These are phyloP conservation scores for Globisporangium nagaii DNA, from an alignment of 352 stramenopile species.

Conservation along the genomic window DNA sequence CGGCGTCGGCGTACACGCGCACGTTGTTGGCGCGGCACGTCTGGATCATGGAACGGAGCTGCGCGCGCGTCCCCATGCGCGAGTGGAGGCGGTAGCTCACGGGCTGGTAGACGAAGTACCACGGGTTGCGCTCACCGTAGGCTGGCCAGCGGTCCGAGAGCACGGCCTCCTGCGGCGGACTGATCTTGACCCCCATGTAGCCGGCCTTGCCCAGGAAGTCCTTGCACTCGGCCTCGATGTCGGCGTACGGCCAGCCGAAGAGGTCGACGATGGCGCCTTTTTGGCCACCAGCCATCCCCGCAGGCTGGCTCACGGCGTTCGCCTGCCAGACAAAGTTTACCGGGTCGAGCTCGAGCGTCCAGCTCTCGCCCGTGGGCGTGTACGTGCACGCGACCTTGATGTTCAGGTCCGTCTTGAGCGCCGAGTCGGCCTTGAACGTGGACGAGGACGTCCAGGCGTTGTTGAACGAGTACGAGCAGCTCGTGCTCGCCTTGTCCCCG, in stretches of 20 bases:
- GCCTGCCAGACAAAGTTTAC: slow-evolving; percentile 68
- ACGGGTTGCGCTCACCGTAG: slow-evolving; percentile 47
- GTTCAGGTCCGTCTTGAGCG: slow-evolving; percentile 22
- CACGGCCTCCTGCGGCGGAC: slow-evolving; percentile 52
- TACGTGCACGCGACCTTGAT: slow-evolving; percentile 26
- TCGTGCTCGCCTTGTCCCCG: slow-evolving; percentile 1
- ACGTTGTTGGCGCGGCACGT: slow-evolving; percentile 55
- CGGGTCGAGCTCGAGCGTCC: slow-evolving; percentile 41
- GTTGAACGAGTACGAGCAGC: slow-evolving; percentile 42
- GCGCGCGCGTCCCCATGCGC: slow-evolving; percentile 38
- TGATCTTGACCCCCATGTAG: slow-evolving; percentile 72
- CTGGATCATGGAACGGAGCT: slow-evolving; percentile 61
- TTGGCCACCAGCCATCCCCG: slow-evolving; percentile 36
- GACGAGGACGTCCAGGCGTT: slow-evolving; percentile 14
- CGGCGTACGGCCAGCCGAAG: slow-evolving; percentile 61
- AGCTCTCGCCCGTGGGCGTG: slow-evolving; percentile 7
- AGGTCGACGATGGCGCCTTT: slow-evolving; percentile 62
- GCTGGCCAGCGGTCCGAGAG: slow-evolving; percentile 34
- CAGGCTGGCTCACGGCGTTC: slow-evolving; percentile 20
- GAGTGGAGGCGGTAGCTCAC: slow-evolving; percentile 61
- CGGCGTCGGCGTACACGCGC: slow-evolving; percentile 53
- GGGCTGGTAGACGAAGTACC: slow-evolving; percentile 65
- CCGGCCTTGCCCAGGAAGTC: slow-evolving; percentile 57
- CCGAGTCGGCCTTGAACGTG: slow-evolving; percentile 15
- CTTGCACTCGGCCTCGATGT: slow-evolving; percentile 56